phyloP scores from a whole-genome alignment of 495 filamentous ascomycete genomes.

The Penicillium chermesinum region DNA sequence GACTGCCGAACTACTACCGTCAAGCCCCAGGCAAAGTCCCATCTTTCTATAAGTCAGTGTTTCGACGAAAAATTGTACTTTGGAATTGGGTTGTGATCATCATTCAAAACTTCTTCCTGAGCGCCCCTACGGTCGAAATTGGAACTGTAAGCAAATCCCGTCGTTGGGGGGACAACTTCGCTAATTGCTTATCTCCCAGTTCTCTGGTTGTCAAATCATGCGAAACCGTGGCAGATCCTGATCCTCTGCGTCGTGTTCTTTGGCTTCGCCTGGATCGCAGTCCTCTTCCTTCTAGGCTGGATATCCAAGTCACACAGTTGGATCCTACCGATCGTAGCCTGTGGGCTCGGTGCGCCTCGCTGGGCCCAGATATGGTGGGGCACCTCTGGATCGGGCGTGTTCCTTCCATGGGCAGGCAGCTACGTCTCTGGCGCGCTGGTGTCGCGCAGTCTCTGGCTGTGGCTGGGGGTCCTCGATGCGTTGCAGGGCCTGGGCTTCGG shows the following conservation, averaged over 20 bases:
- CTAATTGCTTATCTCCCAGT: slow-evolving; percentile 16
- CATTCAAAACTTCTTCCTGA: slow-evolving; percentile 46
- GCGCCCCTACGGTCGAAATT: slow-evolving; percentile 48
- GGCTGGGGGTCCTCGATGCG: slow-evolving; percentile 46
- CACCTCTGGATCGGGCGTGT: slow-evolving; percentile 41
- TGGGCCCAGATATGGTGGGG: slow-evolving; percentile 53
- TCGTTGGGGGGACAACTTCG: background rate
- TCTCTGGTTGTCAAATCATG: slow-evolving; percentile 46
- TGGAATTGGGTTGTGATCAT: slow-evolving; percentile 48
- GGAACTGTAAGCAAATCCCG: slow-evolving; percentile 34
- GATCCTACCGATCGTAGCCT: slow-evolving; percentile 48
- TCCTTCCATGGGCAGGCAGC: slow-evolving; percentile 47
- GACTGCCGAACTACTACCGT: slow-evolving; percentile 47
- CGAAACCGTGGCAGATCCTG: slow-evolving; percentile 40
- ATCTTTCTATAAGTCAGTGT: slow-evolving; percentile 46
- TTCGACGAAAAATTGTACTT: slow-evolving; percentile 44
- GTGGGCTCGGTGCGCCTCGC: slow-evolving; percentile 45
- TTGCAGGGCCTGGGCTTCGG: slow-evolving; percentile 48
- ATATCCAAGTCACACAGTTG: slow-evolving; percentile 45
- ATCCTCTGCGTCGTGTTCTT: slow-evolving; percentile 43
- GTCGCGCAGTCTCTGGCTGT: slow-evolving; percentile 47
- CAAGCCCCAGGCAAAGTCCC: slow-evolving; percentile 65
- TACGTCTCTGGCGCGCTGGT: slow-evolving; percentile 39
- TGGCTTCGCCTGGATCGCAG: slow-evolving; percentile 37
- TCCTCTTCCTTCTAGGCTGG: slow-evolving; percentile 35